Conservation (phyloP, 108 stramenopile genomes). For the Skeletonema menzelii region DNA sequence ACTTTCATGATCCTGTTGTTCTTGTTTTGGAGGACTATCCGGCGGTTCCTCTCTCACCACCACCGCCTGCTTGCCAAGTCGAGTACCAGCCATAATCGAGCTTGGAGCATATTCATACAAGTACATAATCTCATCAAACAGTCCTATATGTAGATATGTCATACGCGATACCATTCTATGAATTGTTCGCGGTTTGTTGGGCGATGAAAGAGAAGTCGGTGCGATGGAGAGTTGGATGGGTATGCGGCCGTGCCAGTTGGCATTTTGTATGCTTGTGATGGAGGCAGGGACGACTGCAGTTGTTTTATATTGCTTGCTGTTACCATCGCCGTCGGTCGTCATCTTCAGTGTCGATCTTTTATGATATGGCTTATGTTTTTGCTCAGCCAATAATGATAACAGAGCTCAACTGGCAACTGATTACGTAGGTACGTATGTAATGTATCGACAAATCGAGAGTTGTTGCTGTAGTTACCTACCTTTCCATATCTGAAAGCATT, state of each 20-base stretch:
- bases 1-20: neutral
- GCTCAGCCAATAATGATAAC: no score
- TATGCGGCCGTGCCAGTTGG: conserved; percentile 71
- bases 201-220: conserved; percentile 69
- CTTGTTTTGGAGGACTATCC: conserved; percentile 14
- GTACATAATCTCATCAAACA: conserved; percentile 56
- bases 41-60: conserved; percentile 26
- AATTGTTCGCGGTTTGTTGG: conserved; percentile 61
- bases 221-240: conserved; percentile 68
- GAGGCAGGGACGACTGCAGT: conserved; percentile 28
- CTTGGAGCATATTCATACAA: conserved; percentile 69
- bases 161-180: conserved; percentile 68
- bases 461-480: no score
- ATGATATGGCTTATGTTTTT: no score
- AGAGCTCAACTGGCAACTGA: no score
- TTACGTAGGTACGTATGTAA: no score
- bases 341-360: no score
- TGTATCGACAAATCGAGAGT: no score
- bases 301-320: neutral
- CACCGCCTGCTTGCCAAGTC: conserved; percentile 4
- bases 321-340: neutral
- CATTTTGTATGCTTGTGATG: conserved; percentile 33
- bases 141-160: conserved; percentile 70
- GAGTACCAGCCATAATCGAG: conserved; percentile 21
- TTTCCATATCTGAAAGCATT: no score